Conservation (phyloP, 768 basidiomycete species). For the Saitozyma podzolica region DNA sequence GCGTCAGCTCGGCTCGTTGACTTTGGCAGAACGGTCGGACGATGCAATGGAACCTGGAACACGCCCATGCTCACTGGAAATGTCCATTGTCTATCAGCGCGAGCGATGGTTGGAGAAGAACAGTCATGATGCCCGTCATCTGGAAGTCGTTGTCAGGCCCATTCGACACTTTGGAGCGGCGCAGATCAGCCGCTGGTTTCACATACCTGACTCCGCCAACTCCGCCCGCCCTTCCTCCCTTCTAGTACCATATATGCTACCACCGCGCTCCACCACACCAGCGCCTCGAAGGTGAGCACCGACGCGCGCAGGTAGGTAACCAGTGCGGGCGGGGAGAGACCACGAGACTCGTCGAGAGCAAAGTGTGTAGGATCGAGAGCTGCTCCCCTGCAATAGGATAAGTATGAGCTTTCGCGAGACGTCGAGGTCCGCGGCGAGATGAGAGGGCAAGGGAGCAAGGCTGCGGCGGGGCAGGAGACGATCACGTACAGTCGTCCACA, state of each 20-base stretch:
- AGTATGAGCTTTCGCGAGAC: background rate
- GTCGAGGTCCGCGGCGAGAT: no score
- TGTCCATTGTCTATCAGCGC: conserved; percentile 87
- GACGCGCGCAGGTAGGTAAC: conserved; percentile 78
- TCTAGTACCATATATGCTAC: conserved; percentile 66
- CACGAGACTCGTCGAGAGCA: background rate
- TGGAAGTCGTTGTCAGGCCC: conserved; percentile 35
- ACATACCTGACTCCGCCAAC: conserved; percentile 74
- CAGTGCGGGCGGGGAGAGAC: conserved; percentile 64
- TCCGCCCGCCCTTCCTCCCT: conserved; percentile 62
- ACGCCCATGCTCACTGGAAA: conserved; percentile 62
- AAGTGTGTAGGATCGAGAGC: background rate
- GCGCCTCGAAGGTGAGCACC: conserved; percentile 67
- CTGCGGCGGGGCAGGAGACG: background rate
- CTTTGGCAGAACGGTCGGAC: background rate
- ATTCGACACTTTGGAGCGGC: no score
- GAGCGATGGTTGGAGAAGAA: conserved; percentile 80
- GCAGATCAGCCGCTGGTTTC: no score
- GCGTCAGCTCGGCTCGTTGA: background rate
- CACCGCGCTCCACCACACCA: conserved; percentile 75
- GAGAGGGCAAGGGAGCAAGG: background rate
- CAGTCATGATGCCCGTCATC: conserved; percentile 66
- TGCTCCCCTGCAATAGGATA: background rate
- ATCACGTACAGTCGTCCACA: conserved; percentile 9
- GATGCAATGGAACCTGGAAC: background rate